Percentiles rank a stretch among this genome's conserved stretches.
These are phyloP conservation scores for Tetrapisispora iriomotensis DNA, from an alignment of 805 yeast species.

Conservation along the genomic window DNA sequence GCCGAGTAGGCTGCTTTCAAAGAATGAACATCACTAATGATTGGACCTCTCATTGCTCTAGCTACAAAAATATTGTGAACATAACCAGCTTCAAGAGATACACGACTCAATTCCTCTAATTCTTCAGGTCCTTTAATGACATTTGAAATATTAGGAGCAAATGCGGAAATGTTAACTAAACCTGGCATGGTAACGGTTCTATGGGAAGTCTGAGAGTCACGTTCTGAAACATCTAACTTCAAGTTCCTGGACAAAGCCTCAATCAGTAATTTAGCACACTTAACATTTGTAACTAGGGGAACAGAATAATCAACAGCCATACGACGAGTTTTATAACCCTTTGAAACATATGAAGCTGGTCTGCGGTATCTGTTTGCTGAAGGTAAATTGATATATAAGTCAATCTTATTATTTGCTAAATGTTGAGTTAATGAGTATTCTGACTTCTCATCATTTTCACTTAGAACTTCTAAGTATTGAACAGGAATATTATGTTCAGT, in stretches of 20 bases:
- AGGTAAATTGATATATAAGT: constrained; percentile 91
- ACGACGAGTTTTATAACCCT: constrained; percentile 97
- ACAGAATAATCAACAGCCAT: constrained; percentile 99
- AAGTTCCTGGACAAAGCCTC: constrained; percentile 79
- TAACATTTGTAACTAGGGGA: constrained; percentile 95
- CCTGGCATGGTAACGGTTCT: constrained; percentile 78
- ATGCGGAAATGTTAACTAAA: constrained; percentile 69
- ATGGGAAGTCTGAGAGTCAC: constrained; percentile 88
- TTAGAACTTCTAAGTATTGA: constrained; percentile 84
- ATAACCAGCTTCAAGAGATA: constrained; percentile 78
- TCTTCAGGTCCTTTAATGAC: constrained; percentile 38
- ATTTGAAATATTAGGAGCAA: constrained; percentile 55
- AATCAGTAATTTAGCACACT: constrained; percentile 88
- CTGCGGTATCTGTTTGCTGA: constrained; percentile 95
- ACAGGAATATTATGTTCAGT: constrained; percentile 93
- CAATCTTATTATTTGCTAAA: constrained; percentile 92
- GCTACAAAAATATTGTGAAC: constrained; percentile 78
- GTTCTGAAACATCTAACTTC: constrained; percentile 56
- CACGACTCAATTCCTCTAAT: constrained; percentile 57
- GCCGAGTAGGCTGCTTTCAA: constrained; percentile 48
- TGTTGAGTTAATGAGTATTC: constrained; percentile 95
- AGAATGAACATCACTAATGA: constrained; percentile 55
- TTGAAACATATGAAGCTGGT: constrained; percentile 95
- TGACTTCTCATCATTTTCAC: constrained; percentile 68
- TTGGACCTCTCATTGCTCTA: constrained; percentile 47